These are phyloP conservation scores for Cercospora sojina DNA, from an alignment of 2,329 filamentous ascomycete species.

Conservation along the genomic window DNA sequence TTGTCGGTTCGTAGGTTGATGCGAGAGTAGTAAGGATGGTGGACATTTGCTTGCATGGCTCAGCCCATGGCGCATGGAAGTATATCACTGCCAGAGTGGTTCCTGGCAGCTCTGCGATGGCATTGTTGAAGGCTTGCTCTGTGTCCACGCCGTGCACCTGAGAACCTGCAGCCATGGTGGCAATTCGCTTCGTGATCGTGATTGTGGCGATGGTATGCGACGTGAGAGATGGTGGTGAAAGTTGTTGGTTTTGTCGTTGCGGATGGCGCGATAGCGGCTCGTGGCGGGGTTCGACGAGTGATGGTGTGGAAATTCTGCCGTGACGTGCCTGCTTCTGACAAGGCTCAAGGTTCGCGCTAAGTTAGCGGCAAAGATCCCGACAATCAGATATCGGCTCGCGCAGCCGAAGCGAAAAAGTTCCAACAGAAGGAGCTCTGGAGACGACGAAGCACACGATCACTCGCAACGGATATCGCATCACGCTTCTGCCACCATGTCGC, in stretches of 20 bases:
- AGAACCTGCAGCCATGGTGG: slow-evolving; percentile 26
- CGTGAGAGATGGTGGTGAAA: background rate
- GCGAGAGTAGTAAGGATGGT: slow-evolving; percentile 83
- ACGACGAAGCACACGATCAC: background rate
- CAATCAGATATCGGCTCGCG: background rate
- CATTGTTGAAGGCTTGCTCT: slow-evolving; percentile 69
- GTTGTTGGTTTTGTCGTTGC: background rate
- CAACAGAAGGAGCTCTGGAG: background rate
- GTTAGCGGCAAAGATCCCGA: slow-evolving; percentile 2
- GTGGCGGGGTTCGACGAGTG: slow-evolving; percentile 2
- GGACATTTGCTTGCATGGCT: slow-evolving; percentile 91
- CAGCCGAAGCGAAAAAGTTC: slow-evolving; percentile 8
- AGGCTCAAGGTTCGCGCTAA: slow-evolving; percentile 1
- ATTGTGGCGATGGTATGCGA: slow-evolving; percentile 10
- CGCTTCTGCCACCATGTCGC: slow-evolving; percentile 23
- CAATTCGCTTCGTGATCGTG: slow-evolving; percentile 1
- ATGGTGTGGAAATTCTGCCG: slow-evolving; percentile 6
- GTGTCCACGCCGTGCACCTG: slow-evolving; percentile 74
- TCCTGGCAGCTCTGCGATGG: slow-evolving; percentile 64
- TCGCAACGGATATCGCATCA: background rate
- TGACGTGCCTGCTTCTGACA: slow-evolving; percentile 1
- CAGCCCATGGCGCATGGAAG: slow-evolving; percentile 96
- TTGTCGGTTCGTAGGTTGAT: slow-evolving; percentile 72
- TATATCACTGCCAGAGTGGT: slow-evolving; percentile 79
- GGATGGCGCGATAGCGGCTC: slow-evolving; percentile 1